Evolutionary conservation across 2,329 filamentous ascomycete species (phyloP).

Genomic region (Lasiodiplodia gonubiensis): DNA sequence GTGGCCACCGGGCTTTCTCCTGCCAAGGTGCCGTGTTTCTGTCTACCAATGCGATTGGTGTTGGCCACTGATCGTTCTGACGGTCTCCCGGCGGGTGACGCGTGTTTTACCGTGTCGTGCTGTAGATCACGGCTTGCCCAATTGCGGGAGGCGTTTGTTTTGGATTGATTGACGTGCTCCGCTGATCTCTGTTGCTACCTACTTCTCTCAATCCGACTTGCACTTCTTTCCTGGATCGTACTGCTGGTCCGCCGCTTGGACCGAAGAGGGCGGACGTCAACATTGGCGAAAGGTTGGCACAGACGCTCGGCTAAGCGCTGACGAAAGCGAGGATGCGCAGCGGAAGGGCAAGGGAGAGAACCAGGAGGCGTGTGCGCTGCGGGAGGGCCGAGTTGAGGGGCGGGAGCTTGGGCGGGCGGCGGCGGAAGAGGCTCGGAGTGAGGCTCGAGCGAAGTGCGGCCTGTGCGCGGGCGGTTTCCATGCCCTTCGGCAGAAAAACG

Average conservation of each 20-base stretch:
- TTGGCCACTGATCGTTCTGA: not conserved
- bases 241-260: not conserved
- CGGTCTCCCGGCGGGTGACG: not conserved
- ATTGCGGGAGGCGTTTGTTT: not conserved
- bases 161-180: not conserved
- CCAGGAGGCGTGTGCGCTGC: not conserved
- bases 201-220: not conserved
- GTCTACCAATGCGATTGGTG: not conserved
- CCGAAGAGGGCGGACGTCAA: not conserved
- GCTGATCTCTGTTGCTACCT: not conserved
- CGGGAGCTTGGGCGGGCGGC: not conserved
- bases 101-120: not conserved
- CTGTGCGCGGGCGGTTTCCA: not conserved
- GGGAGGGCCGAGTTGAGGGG: not conserved
- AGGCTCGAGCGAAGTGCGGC: conserved; percentile 10
- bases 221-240: not conserved
- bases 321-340: not conserved
- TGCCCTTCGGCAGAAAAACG: no score
- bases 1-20: not conserved
- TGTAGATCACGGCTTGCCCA: not conserved
- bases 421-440: conserved; percentile 11
- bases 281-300: not conserved
- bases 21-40: not conserved
- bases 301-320: not conserved
- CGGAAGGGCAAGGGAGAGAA: not conserved